Evolutionary conservation across 139 green algal species (phyloP), one percentile per base, ranked within the genome.

Genomic region (Picochlorum sp.): DNA sequence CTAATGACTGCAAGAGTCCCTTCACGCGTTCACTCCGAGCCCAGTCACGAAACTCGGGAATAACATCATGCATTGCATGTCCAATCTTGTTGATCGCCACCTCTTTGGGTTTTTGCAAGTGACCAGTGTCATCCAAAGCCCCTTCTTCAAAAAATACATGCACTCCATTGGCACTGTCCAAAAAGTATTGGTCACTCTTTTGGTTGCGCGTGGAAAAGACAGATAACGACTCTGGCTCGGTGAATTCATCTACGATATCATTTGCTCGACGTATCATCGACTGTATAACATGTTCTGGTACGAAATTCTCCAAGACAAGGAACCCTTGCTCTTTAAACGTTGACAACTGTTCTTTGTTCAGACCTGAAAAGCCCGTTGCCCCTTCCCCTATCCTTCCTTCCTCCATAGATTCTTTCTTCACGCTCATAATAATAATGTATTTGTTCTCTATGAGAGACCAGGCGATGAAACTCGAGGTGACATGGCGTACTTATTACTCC

Each of bases 1-100:
- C 85, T 34, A 98, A 73, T 13, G 71, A 74, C 10, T 63, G n/a
- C 62, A 89, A 28, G 11, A 97, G 15, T 4, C 57, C 46, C 4
- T 45, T 60, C 30, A 97, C 66, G 30, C 58, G 80, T n/a, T 4
- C 74, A 41, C 32, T 92, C 18, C 90, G 71, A 4, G 79, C 90
- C 62, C 94, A 97, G 1, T 60, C 13, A 4, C 80, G 64, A 71
- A 97, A 97, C 9, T 78, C 73, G 0, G 87, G 86, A 69, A 97
- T 92, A 16, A 95, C 20, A 73, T 98, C 93, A 71, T 98, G 93
- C 74, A 98, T 62, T 2, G 87, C 84, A 61, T 96, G 90, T 1
- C 88, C 89, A 56, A 96, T 87, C 66, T 97, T 97, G 80, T 97
- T 97, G 47, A 97, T 87, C 16, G 78, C 76, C 16, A 82, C 65